A percentile compares a stretch with the other conserved stretches of the same genome.
Conservation (phyloP, 2,329 filamentous ascomycete species). For the Fusarium sp. region DNA sequence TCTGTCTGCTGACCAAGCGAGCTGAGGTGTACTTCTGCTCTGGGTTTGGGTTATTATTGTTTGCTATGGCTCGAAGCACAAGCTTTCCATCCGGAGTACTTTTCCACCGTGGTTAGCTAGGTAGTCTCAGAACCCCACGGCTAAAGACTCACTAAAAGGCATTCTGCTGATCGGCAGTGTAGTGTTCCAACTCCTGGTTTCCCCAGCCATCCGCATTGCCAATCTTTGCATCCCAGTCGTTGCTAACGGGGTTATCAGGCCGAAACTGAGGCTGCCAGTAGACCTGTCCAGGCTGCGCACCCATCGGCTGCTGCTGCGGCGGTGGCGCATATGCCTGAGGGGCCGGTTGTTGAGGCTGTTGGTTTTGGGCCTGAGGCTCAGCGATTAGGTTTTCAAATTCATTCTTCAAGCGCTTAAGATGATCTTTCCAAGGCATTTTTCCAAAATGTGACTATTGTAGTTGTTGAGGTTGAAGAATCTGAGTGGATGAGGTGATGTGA, state of each 20-base stretch:
- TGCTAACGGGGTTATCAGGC: constrained; percentile 54
- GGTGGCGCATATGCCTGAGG: constrained; percentile 34
- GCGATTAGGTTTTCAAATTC: constrained; percentile 50
- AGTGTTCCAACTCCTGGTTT: constrained; percentile 67
- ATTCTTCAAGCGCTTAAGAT: constrained; percentile 51
- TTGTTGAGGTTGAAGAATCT: neutral
- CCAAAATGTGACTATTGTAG: neutral
- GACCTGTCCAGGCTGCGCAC: constrained; percentile 25
- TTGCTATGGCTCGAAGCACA: constrained; percentile 60
- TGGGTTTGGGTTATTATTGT: constrained; percentile 15
- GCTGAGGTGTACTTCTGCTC: constrained; percentile 62
- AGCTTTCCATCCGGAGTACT: constrained; percentile 59
- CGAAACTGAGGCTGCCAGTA: constrained; percentile 64
- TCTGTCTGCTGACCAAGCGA: constrained; percentile 61
- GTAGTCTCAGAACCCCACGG: neutral
- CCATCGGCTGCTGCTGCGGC: constrained; percentile 35
- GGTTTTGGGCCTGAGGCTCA: constrained; percentile 40
- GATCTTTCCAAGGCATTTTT: constrained; percentile 50
- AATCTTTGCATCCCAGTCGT: constrained; percentile 63
- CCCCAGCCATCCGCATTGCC: constrained; percentile 67
- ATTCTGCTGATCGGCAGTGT: constrained; percentile 58
- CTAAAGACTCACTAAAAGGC: constrained; percentile 56
- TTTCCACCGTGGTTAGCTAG: neutral
- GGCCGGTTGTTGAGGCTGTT: constrained; percentile 36
- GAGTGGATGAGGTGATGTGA: constrained; percentile 2